Base-by-base conservation (phyloP, 1,284 basidiomycete genomes). In the Puccinia novopanici region DNA sequence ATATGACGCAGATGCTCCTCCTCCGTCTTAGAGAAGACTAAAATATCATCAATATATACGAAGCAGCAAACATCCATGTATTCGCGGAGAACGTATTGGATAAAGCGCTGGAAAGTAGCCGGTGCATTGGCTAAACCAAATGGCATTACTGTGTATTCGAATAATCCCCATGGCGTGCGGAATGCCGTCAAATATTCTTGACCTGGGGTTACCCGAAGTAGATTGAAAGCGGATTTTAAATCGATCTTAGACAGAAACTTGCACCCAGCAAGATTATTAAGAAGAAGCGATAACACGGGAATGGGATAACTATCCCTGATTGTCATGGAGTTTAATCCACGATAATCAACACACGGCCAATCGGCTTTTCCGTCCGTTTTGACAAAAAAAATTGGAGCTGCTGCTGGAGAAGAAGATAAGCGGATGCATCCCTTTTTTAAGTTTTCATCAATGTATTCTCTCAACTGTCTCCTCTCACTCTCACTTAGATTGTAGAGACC, bases 91-190 rank as follows among this genome's bases (percentile, higher is more conserved):
- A 63, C 17, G 34, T 63, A 22, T 34, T 24, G 24, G 59, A 45
- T 45, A 15, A 45, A 45, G 15, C 45, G 45, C 45, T 45, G 45
- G 15, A 45, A 45, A 15, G 45, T 82, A 1, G 86, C 84, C 0
- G 87, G 87, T 0, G 86, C 86, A 81, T 88, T 88, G 59, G 85
- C 86, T 3, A 88, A 83, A 0, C 87, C 86, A 74, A 87, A 87
- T 0, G 86, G 87, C 86, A 88, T 86, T n/a, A 88, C 86, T 1
- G 83, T 76, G 76, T 82, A 86, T 82, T 88, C 85, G 81, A 85
- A 88, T 3, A 84, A 83, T 0, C 88, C 87, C 27, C 85, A 86
- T n/a, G 83, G 85, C 0, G 85, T 86, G 1, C 81, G 27, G 82
- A 88, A 87, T 0, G 86, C 85, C 0, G 87, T 87, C 67, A 87